Conservation (phyloP, 2,329 filamentous ascomycete species). For the Dactylellina haptotyla region DNA sequence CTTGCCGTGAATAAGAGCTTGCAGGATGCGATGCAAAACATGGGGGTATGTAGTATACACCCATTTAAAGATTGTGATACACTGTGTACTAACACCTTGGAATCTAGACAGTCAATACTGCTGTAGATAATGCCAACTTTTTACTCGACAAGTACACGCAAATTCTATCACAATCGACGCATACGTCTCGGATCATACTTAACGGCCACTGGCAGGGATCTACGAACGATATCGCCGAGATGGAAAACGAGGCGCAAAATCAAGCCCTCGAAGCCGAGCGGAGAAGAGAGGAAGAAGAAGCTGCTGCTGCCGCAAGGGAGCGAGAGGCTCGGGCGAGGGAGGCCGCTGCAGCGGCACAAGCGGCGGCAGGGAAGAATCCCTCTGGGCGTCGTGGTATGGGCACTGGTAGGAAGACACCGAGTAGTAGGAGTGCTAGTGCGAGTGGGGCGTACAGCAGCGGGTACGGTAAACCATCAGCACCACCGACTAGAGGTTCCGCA, state of each 20-base stretch:
- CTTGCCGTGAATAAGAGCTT: slow-evolving; percentile 79
- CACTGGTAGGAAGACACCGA: slow-evolving; percentile 51
- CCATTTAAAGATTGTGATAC: not conserved
- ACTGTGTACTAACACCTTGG: not conserved
- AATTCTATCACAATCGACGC: slow-evolving; percentile 95
- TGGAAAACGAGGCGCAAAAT: slow-evolving; percentile 80
- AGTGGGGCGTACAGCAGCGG: slow-evolving; percentile 38
- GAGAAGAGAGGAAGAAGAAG: slow-evolving; percentile 80
- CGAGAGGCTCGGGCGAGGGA: slow-evolving; percentile 60
- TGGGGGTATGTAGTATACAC: slow-evolving; percentile 74
- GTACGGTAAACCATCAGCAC: slow-evolving; percentile 12
- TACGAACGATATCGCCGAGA: slow-evolving; percentile 82
- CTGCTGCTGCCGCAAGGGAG: slow-evolving; percentile 75
- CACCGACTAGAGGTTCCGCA: slow-evolving; percentile 7
- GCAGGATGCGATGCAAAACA: slow-evolving; percentile 77
- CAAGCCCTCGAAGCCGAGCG: slow-evolving; percentile 81
- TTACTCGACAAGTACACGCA: slow-evolving; percentile 95
- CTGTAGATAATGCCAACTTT: slow-evolving; percentile 75
- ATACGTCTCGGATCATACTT: slow-evolving; percentile 91
- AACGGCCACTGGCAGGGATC: slow-evolving; percentile 91
- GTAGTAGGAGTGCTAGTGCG: slow-evolving; percentile 22
- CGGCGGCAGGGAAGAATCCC: slow-evolving; percentile 54
- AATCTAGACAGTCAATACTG: slow-evolving; percentile 46
- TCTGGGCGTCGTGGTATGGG: slow-evolving; percentile 11
- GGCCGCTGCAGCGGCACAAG: slow-evolving; percentile 60